Evolutionary conservation across 148 eudicot genomes (phyloP).

Genomic region (Silene conica): DNA sequence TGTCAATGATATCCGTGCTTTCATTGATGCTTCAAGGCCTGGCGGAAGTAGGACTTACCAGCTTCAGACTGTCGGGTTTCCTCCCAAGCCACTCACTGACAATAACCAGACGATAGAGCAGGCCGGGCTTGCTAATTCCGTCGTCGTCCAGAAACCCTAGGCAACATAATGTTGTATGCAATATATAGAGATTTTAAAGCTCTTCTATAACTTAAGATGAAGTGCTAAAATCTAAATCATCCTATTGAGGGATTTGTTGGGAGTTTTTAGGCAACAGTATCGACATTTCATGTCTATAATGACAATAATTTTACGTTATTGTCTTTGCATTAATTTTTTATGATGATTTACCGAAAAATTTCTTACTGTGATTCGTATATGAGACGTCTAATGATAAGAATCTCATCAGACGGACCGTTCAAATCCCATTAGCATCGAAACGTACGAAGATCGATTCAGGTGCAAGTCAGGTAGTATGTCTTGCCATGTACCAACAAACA

Average conservation of each 20-base stretch:
- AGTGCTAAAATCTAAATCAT: not conserved
- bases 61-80: constrained; percentile 67
- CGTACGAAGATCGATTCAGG: too few species aligned
- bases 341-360: too few species aligned
- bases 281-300: not conserved
- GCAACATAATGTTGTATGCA: not conserved
- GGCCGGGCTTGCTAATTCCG: constrained; percentile 67
- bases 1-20: constrained; percentile 40
- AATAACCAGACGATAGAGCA: constrained; percentile 59
- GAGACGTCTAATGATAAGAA: too few species aligned
- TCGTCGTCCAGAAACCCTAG: constrained; percentile 33
- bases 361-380: too few species aligned
- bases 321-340: constrained; percentile 6
- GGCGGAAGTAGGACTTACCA: constrained; percentile 44
- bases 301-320: not conserved
- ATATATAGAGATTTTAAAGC: not conserved
- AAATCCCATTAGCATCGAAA: too few species aligned
- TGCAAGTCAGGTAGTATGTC: too few species aligned
- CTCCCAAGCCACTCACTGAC: constrained; percentile 61
- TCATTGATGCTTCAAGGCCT: constrained; percentile 65
- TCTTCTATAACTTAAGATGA: not conserved
- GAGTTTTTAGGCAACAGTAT: not conserved
- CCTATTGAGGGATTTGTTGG: not conserved
- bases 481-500: too few species aligned
- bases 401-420: too few species aligned